Conservation (phyloP, 495 filamentous ascomycete species). For the Pyrenula massariospora region DNA sequence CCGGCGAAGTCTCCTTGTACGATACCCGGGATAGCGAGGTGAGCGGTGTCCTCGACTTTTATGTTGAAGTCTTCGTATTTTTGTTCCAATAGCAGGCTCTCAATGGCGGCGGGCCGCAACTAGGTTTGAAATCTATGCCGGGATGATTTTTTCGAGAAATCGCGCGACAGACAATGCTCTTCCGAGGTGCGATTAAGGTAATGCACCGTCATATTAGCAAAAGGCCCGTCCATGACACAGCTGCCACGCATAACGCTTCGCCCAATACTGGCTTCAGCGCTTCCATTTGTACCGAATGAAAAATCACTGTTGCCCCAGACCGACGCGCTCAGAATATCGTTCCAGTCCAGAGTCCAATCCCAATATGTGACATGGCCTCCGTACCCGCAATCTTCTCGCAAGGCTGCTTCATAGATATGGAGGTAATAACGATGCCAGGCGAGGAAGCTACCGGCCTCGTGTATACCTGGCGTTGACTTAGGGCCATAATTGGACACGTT, state of each 20-base stretch:
- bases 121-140: too few relatives aligned
- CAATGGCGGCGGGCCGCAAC: too few relatives aligned
- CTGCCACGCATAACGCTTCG: too few relatives aligned
- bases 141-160: constrained; percentile 5
- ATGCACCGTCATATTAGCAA: constrained; percentile 16
- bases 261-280: constrained; percentile 6
- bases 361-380: constrained; percentile 30
- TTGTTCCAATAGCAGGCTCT: background rate
- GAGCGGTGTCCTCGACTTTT: constrained; percentile 11
- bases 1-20: constrained; percentile 11
- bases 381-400: constrained; percentile 33
- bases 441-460: constrained; percentile 21
- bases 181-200: constrained; percentile 14
- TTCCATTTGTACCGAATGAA: constrained; percentile 19
- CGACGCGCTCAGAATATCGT: constrained; percentile 12
- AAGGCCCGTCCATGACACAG: constrained; percentile 22
- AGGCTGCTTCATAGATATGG: constrained; percentile 25
- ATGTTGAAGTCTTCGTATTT: background rate
- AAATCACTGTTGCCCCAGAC: too few relatives aligned
- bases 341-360: constrained; percentile 15
- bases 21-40: constrained; percentile 8
- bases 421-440: constrained; percentile 40
- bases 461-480: constrained; percentile 4
- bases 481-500: too few relatives aligned
- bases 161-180: constrained; percentile 24